Evolutionary conservation across 345 rosid species (phyloP).

Genomic region (Sisymbrium irio): DNA sequence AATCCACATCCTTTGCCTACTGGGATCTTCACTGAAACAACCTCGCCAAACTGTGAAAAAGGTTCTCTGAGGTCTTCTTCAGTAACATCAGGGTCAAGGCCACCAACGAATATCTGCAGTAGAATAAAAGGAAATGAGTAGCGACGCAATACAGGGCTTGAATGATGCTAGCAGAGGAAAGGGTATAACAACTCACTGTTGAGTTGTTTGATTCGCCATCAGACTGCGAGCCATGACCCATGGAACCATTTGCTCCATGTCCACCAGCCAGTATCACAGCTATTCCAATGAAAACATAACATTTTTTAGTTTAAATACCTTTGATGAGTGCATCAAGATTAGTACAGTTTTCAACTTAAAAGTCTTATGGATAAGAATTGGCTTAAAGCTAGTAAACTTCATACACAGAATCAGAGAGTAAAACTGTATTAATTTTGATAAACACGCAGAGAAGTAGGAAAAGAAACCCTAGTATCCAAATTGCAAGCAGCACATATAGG

Average conservation of each 20-base stretch:
- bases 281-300: constrained; percentile 31
- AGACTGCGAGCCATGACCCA: constrained; percentile 59
- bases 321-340: constrained; percentile 12
- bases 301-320: constrained; percentile 1
- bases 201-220: constrained; percentile 72
- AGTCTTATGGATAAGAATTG: not conserved
- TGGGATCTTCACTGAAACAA: constrained; percentile 91
- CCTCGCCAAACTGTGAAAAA: constrained; percentile 80
- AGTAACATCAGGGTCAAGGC: constrained; percentile 75
- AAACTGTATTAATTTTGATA: not conserved
- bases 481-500: constrained; percentile 4
- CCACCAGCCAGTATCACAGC: constrained; percentile 87
- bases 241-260: constrained; percentile 61
- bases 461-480: not conserved
- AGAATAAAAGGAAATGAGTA: constrained; percentile 9
- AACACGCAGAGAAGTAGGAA: not conserved
- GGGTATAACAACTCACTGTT: constrained; percentile 61
- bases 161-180: not conserved
- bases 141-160: constrained; percentile 1
- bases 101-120: constrained; percentile 91
- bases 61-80: constrained; percentile 89
- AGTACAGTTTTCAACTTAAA: not conserved
- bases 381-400: not conserved
- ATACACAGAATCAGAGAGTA: not conserved
- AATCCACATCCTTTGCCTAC: constrained; percentile 95